phyloP scores from a whole-genome alignment of 306 rosid genomes.

The Cicer judaicum region DNA sequence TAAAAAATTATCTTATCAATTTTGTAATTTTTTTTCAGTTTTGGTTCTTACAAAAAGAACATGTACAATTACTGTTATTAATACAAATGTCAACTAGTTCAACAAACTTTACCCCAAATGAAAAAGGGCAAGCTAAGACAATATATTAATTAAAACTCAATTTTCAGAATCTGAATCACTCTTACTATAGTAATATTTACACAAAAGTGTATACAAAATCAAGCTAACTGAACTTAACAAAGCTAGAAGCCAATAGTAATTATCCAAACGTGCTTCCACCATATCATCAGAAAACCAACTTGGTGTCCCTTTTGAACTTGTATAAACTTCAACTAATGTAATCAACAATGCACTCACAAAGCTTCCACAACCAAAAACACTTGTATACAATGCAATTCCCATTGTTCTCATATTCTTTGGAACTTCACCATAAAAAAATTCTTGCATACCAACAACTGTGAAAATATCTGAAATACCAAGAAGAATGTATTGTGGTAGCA shows the following conservation, averaged over 20 bases:
- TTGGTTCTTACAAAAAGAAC: background rate
- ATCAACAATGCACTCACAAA: constrained; percentile 83
- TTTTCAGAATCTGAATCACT: constrained; percentile 53
- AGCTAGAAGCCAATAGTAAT: constrained; percentile 80
- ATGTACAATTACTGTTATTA: constrained; percentile 30
- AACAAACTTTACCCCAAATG: constrained; percentile 29
- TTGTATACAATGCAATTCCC: constrained; percentile 78
- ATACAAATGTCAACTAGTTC: constrained; percentile 14
- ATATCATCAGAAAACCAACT: constrained; percentile 92
- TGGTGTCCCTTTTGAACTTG: constrained; percentile 54
- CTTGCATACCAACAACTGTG: constrained; percentile 97
- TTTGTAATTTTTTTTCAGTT: background rate
- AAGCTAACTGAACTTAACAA: constrained; percentile 61
- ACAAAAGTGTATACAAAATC: constrained; percentile 58
- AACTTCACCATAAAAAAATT: constrained; percentile 88
- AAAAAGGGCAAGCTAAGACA: background rate
- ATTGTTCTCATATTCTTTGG: constrained; percentile 80
- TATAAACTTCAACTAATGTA: constrained; percentile 60
- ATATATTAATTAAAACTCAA: constrained; percentile 30
- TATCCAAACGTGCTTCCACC: constrained; percentile 78
- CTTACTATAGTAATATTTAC: constrained; percentile 56
- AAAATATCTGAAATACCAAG: constrained; percentile 88
- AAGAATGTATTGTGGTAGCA: constrained; percentile 85
- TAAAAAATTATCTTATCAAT: background rate
- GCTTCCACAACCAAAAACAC: constrained; percentile 97